A percentile compares a stretch with the other conserved stretches of the same genome.
These are phyloP conservation scores for Cicer pinnatifidum DNA, from an alignment of 306 rosid genomes.

Conservation along the genomic window DNA sequence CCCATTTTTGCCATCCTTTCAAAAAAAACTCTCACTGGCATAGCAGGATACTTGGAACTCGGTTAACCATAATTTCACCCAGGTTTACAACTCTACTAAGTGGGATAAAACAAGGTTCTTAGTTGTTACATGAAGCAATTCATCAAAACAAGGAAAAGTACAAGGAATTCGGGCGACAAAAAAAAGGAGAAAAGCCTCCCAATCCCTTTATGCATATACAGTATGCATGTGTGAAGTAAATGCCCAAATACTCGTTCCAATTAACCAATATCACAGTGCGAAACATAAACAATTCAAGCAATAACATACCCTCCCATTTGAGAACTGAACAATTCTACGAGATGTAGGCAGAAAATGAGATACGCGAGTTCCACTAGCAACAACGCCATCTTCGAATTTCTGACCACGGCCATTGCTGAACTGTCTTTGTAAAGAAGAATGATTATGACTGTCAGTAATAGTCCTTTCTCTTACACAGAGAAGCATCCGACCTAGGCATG, in stretches of 20 bases:
- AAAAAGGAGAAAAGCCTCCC: too few relatives aligned
- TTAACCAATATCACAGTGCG: neutral
- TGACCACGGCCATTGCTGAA: conserved; percentile 87
- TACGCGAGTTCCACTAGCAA: conserved; percentile 63
- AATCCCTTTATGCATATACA: too few relatives aligned
- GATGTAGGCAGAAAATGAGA: conserved; percentile 96
- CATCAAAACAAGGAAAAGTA: too few relatives aligned
- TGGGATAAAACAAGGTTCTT: too few relatives aligned
- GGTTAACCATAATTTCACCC: too few relatives aligned
- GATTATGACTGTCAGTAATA: conserved; percentile 60
- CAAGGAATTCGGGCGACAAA: too few relatives aligned
- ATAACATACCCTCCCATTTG: conserved; percentile 85
- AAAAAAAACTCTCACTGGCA: too few relatives aligned
- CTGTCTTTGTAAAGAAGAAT: conserved; percentile 65
- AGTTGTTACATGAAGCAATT: too few relatives aligned
- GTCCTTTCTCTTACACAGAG: conserved; percentile 93
- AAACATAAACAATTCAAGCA: conserved; percentile 5
- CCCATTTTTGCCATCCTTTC: too few relatives aligned
- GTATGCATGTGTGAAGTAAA: neutral
- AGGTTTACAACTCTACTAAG: too few relatives aligned
- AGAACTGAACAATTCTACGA: conserved; percentile 90
- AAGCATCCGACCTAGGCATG: conserved; percentile 87
- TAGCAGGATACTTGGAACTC: too few relatives aligned
- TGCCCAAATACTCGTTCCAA: conserved; percentile 25
- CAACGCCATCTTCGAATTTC: conserved; percentile 72